These are phyloP conservation scores for Macrolepiota albuminosa DNA, from an alignment of 768 basidiomycete species.

Conservation along the genomic window DNA sequence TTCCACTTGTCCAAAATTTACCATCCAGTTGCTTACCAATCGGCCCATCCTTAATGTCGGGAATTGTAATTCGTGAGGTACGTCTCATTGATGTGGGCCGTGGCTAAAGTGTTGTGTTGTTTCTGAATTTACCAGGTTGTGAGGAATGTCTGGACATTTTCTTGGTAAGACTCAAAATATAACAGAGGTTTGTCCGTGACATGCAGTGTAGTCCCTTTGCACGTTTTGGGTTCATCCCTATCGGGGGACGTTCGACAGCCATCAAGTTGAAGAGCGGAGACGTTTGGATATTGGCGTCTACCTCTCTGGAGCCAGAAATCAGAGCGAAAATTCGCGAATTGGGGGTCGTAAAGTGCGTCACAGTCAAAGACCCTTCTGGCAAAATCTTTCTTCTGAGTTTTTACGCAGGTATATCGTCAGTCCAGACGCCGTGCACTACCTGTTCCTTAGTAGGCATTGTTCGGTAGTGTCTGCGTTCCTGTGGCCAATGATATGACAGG, in stretches of 20 bases:
- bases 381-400: not conserved
- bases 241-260: slow-evolving; percentile 79
- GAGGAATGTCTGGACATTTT: slow-evolving; percentile 56
- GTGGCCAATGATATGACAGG: slow-evolving; percentile 20
- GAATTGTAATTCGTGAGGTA: slow-evolving; percentile 37
- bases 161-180: slow-evolving; percentile 33
- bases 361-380: not conserved
- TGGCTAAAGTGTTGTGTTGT: not conserved
- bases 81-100: not conserved
- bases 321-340: slow-evolving; percentile 54
- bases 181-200: not conserved
- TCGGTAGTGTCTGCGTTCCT: not conserved
- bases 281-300: slow-evolving; percentile 77
- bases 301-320: slow-evolving; percentile 59
- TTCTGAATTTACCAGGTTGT: slow-evolving; percentile 26
- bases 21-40: too few relatives aligned
- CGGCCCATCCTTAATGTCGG: slow-evolving; percentile 20
- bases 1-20: not conserved
- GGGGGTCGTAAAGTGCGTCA: slow-evolving; percentile 58
- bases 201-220: slow-evolving; percentile 46
- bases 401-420: slow-evolving; percentile 47
- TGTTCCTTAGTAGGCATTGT: slow-evolving; percentile 41
- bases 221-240: slow-evolving; percentile 57
- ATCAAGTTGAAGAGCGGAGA: slow-evolving; percentile 57
- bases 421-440: slow-evolving; percentile 49